A percentile compares a stretch with the other conserved stretches of the same genome.
Conservation (phyloP, 177 flowering plant genomes). For the Vitis hybrid region DNA sequence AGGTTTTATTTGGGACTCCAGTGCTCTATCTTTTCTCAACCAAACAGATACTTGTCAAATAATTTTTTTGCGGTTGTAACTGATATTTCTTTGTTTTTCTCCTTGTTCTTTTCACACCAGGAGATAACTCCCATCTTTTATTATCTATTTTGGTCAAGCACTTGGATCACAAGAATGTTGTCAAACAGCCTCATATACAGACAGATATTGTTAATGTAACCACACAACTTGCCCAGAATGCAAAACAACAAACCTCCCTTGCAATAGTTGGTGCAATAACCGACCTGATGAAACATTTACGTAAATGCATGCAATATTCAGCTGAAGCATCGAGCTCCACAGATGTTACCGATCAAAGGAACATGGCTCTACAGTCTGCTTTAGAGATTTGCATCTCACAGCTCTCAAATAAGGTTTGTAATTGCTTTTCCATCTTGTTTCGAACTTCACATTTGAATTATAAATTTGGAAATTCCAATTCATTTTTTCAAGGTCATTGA, state of each 20-base stretch:
- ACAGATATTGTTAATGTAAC: constrained; percentile 51
- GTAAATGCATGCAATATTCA: constrained; percentile 69
- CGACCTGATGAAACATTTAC: constrained; percentile 74
- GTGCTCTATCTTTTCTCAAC: not conserved
- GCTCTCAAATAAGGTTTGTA: constrained; percentile 66
- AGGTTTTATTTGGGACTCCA: constrained; percentile 36
- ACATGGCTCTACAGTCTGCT: constrained; percentile 52
- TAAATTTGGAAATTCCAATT: not conserved
- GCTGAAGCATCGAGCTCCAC: constrained; percentile 39
- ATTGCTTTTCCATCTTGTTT: not conserved
- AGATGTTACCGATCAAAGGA: constrained; percentile 35
- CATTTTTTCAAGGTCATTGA: no score
- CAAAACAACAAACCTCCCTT: constrained; percentile 55
- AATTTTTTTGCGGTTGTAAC: not conserved
- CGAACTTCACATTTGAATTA: not conserved
- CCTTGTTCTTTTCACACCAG: constrained; percentile 22
- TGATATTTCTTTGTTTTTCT: constrained; percentile 2
- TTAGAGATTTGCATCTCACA: constrained; percentile 66
- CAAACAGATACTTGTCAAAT: not conserved
- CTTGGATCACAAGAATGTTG: constrained; percentile 80
- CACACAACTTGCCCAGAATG: constrained; percentile 47
- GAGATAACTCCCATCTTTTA: constrained; percentile 57
- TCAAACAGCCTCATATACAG: constrained; percentile 55
- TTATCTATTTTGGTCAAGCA: constrained; percentile 81
- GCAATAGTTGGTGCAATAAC: constrained; percentile 59